Percentiles rank a stretch among this genome's conserved stretches.
Evolutionary conservation across 352 stramenopile genomes (phyloP).

Genomic region (Phytopythium cucurbitacearum): DNA sequence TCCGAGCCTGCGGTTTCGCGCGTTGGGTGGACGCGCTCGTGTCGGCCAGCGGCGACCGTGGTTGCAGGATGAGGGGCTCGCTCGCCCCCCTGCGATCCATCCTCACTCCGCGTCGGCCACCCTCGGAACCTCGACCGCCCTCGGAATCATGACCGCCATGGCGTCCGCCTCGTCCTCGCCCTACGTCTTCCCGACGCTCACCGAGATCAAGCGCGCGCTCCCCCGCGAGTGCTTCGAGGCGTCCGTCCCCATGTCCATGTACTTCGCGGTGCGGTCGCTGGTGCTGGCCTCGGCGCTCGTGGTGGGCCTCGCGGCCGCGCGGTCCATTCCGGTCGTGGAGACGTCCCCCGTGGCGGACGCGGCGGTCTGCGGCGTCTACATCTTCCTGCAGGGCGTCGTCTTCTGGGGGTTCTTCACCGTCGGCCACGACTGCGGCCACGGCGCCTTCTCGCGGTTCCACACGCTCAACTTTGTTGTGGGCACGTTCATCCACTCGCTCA

Average conservation of each 20-base stretch:
- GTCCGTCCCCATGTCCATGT: slow-evolving; percentile 60
- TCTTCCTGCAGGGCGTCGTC: slow-evolving; percentile 68
- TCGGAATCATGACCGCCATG: slow-evolving; percentile 9
- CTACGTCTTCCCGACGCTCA: slow-evolving; percentile 71
- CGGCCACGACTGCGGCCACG: slow-evolving; percentile 77
- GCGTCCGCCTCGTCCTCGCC: slow-evolving; percentile 13
- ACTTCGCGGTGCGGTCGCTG: slow-evolving; percentile 62
- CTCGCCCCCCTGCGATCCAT: background rate
- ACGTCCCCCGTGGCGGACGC: slow-evolving; percentile 23
- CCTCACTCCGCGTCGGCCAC: background rate
- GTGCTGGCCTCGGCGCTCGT: slow-evolving; percentile 38
- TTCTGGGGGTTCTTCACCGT: slow-evolving; percentile 87
- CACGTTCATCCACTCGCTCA: slow-evolving; percentile 74
- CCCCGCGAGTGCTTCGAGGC: slow-evolving; percentile 71
- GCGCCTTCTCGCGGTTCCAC: slow-evolving; percentile 75
- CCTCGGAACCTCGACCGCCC: background rate
- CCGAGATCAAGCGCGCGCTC: slow-evolving; percentile 77
- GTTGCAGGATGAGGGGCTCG: background rate
- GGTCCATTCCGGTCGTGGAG: slow-evolving; percentile 37
- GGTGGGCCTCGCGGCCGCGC: slow-evolving; percentile 34
- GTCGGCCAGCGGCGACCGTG: too few species aligned
- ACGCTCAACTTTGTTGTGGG: slow-evolving; percentile 74
- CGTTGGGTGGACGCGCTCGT: background rate
- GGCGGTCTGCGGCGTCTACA: slow-evolving; percentile 46
- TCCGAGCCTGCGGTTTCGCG: slow-evolving; percentile 8